phyloP scores from a whole-genome alignment of 306 rosid genomes.

The Medicago arabica region DNA sequence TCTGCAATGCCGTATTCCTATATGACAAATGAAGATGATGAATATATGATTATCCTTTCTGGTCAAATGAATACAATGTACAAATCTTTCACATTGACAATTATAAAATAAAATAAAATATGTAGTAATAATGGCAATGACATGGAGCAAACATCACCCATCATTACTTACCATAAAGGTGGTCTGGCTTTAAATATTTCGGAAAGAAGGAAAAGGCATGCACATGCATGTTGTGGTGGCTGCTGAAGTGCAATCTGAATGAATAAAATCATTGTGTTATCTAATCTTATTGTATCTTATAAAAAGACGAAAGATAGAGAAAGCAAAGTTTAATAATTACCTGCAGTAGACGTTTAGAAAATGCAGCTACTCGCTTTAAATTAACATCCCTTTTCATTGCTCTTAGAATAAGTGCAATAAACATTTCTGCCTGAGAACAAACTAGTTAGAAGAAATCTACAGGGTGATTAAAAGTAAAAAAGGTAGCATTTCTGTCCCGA shows the following conservation, averaged over 20 bases:
- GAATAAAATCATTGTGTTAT: slow-evolving; percentile 24
- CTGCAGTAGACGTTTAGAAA: slow-evolving; percentile 90
- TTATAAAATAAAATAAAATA: background rate
- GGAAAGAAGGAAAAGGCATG: slow-evolving; percentile 91
- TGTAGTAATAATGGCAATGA: background rate
- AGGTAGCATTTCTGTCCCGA: background rate
- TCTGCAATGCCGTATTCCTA: slow-evolving; percentile 85
- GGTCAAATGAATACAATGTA: slow-evolving; percentile 9
- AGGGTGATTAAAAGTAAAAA: background rate
- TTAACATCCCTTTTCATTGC: slow-evolving; percentile 94
- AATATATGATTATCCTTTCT: background rate
- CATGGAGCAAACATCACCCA: background rate
- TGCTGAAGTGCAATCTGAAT: slow-evolving; percentile 92
- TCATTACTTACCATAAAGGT: slow-evolving; percentile 75
- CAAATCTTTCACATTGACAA: background rate
- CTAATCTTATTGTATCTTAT: background rate
- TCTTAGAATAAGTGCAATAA: slow-evolving; percentile 82
- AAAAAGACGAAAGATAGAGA: background rate
- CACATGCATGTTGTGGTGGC: slow-evolving; percentile 94
- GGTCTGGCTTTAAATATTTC: slow-evolving; percentile 95
- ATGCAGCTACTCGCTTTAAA: slow-evolving; percentile 87
- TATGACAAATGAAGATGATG: slow-evolving; percentile 27
- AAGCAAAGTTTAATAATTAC: slow-evolving; percentile 41
- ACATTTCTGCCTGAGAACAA: slow-evolving; percentile 83
- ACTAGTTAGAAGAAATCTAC: background rate